Conservation (phyloP, 176 grass and related monocot genomes). For the Eleusine coracana region DNA sequence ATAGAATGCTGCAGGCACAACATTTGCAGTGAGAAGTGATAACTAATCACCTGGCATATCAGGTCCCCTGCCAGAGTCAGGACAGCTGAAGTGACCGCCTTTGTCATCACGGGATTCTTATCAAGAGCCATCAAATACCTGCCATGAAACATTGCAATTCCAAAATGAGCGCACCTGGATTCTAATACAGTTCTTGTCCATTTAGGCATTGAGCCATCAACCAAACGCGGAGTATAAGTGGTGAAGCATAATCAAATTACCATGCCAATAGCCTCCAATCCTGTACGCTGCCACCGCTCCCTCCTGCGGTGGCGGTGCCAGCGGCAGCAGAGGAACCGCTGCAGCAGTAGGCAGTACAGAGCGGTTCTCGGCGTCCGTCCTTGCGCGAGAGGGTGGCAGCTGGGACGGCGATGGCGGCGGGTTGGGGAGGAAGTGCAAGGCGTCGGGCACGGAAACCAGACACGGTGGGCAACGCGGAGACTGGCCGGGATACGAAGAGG, state of each 20-base stretch:
- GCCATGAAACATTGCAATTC: background rate
- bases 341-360: constrained; percentile 6
- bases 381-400: background rate
- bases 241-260: background rate
- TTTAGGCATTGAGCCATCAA: background rate
- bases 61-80: constrained; percentile 66
- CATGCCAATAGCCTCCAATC: constrained; percentile 27
- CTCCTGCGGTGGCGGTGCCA: background rate
- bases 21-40: background rate
- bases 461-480: background rate
- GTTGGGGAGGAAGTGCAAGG: constrained; percentile 8
- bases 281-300: background rate
- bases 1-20: background rate
- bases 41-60: constrained; percentile 62
- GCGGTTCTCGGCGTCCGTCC: background rate
- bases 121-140: constrained; percentile 63
- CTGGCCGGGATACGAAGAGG: constrained; percentile 5
- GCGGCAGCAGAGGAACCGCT: background rate
- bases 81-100: constrained; percentile 64
- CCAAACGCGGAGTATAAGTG: background rate
- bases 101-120: constrained; percentile 62
- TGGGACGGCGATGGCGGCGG: background rate
- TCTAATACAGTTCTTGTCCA: background rate
- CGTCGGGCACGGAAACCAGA: background rate
- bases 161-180: background rate